Percentiles rank a stretch among this genome's conserved stretches.
Evolutionary conservation across 805 yeast species (phyloP).

Genomic region (Peterozyma xylosa): DNA sequence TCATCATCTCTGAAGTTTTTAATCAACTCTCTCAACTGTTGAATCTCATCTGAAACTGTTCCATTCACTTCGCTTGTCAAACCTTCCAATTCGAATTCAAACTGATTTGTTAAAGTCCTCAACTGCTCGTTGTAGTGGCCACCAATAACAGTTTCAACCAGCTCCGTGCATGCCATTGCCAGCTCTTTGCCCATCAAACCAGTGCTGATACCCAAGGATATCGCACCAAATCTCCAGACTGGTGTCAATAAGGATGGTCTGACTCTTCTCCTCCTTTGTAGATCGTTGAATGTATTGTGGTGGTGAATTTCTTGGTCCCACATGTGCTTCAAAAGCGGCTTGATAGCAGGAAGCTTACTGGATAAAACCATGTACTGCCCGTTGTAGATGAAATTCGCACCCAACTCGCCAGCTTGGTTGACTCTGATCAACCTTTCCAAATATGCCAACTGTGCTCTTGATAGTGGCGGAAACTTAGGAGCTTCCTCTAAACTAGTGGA

Average conservation of each 20-base stretch:
- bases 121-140: constrained; percentile 90
- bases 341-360: constrained; percentile 62
- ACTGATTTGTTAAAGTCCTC: constrained; percentile 65
- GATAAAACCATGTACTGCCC: constrained; percentile 82
- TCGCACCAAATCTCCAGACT: constrained; percentile 87
- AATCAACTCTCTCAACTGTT: constrained; percentile 51
- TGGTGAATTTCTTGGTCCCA: constrained; percentile 97
- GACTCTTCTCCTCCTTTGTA: constrained; percentile 72
- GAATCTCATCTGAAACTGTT: constrained; percentile 42
- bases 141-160: constrained; percentile 97
- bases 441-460: constrained; percentile 57
- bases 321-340: constrained; percentile 84
- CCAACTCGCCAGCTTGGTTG: constrained; percentile 97
- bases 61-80: constrained; percentile 17
- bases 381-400: constrained; percentile 87
- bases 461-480: neutral
- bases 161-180: constrained; percentile 99
- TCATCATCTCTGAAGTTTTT: constrained; percentile 87
- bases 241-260: constrained; percentile 92
- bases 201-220: constrained; percentile 78
- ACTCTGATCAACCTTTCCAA: constrained; percentile 76
- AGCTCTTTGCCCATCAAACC: constrained; percentile 88
- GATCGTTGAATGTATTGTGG: constrained; percentile 71
- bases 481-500: neutral
- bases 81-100: constrained; percentile 31